Base-by-base conservation (phyloP, 805 yeast genomes). In the Pichia californica region DNA sequence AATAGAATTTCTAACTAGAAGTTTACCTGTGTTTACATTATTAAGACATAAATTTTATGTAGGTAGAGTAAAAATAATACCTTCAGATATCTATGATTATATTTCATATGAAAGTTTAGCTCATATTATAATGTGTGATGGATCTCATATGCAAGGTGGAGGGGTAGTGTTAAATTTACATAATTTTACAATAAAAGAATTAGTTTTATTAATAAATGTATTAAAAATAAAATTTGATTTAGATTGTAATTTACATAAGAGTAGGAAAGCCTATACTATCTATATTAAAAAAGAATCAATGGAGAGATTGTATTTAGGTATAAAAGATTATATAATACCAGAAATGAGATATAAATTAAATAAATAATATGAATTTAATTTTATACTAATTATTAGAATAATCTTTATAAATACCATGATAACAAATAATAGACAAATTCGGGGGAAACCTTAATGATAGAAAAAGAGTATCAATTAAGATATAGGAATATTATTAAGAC, bases 391-490 rank as follows among this genome's bases (percentile, higher is more conserved):
- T 21, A 21, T 5, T 18, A 21, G 36, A 15, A 19, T 32, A 32
- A 32, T 32, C 4, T 32, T 32, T 18, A 32, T 32, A 32, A 32
- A 32, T 18, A 19, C 4, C 18, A 18, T 18, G 18, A 32, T 4
- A 18, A 32, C 18, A 13, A 32, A 32, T 32, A 32, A 32, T 32
- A 13, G 11, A 32, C 36, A 32, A 32, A 32, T 32, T 32, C 36
- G 36, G 36, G 36, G 36, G 36, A 32, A 32, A 32, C 15, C 36
- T 32, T 32, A 32, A 32, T 32, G n/a, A 32, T 32, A 32, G 36
- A 32, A 32, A 10, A 32, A 32, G 6, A 18, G 18, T 32, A 13
- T 7, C 3, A 20, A 11, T 18, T 5, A 6, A 15, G 20, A 21
- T 7, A 14, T 10, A 10, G 5, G 36, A 32, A 32, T 32, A 32